A percentile compares a stretch with the other conserved stretches of the same genome.
These are phyloP conservation scores for Fagopyrum esculentum DNA, from an alignment of 148 eudicot genomes.

Conservation along the genomic window DNA sequence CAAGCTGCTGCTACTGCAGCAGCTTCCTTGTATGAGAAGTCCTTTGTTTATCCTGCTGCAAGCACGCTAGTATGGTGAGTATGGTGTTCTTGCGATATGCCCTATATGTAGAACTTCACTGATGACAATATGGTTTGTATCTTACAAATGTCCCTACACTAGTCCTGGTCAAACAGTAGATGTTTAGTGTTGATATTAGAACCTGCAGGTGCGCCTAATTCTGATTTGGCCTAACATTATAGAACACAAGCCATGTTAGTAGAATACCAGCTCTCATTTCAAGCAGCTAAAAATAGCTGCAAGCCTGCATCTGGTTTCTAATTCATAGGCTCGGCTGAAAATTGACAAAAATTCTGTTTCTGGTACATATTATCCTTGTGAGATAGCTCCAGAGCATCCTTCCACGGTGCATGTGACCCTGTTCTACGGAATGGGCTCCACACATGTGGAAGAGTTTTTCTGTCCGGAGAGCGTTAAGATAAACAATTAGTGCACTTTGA, in stretches of 20 bases:
- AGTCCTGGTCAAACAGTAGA: not conserved
- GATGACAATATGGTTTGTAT: not conserved
- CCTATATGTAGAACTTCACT: not conserved
- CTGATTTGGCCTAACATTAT: not conserved
- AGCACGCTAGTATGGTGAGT: constrained; percentile 58
- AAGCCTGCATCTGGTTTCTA: not conserved
- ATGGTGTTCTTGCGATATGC: not conserved
- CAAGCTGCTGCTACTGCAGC: constrained; percentile 94
- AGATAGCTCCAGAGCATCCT: too few species aligned
- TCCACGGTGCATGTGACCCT: too few species aligned
- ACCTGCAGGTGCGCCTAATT: not conserved
- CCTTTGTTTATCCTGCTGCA: constrained; percentile 80
- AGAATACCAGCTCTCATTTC: not conserved
- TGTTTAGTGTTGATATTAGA: not conserved
- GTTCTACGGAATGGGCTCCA: not conserved
- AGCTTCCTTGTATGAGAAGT: constrained; percentile 76
- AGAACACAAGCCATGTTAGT: not conserved
- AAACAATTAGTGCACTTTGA: constrained; percentile 1
- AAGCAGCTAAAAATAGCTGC: not conserved
- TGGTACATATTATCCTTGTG: not conserved
- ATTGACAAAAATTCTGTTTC: not conserved
- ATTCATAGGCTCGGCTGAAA: not conserved
- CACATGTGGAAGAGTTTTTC: not conserved
- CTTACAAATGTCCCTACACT: not conserved
- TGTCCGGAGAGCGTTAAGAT: not conserved